These are phyloP conservation scores for Neofusicoccum laricinum DNA, from an alignment of 2,329 filamentous ascomycete genomes.

Conservation along the genomic window DNA sequence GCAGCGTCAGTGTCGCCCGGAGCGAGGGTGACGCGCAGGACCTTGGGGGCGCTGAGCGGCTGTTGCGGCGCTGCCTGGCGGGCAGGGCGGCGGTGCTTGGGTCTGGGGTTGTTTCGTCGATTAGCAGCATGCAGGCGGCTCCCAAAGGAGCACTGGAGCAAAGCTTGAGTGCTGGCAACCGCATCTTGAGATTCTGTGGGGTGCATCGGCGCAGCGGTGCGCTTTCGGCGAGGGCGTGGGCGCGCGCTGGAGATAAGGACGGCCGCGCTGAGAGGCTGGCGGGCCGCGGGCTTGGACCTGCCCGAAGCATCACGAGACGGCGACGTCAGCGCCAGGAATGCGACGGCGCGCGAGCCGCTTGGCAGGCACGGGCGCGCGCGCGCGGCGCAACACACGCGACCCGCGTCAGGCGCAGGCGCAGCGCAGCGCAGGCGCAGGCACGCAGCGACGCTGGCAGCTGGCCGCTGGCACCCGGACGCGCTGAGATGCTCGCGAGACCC, in stretches of 20 bases:
- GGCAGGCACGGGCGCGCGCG: background rate
- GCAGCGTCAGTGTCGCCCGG: background rate
- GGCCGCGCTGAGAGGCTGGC: slow-evolving; percentile 1
- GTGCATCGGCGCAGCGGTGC: background rate
- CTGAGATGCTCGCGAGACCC: background rate
- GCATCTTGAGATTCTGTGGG: background rate
- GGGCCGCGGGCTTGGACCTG: background rate
- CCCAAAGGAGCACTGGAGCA: background rate
- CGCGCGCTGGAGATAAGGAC: slow-evolving; percentile 1
- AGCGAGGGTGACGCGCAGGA: background rate
- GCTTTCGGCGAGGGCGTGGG: no score
- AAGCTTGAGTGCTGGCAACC: background rate
- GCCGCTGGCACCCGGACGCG: no score
- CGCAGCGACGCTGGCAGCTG: no score
- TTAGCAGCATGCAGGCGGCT: background rate
- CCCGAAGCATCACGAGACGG: background rate
- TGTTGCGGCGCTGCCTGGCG: background rate
- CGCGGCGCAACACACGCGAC: background rate
- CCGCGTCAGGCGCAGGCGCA: background rate
- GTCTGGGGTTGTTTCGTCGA: background rate
- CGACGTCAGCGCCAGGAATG: background rate
- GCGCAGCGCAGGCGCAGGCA: background rate
- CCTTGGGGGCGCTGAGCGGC: background rate
- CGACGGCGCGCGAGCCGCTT: background rate
- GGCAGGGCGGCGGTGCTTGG: background rate